Conservation (phyloP, 2,329 filamentous ascomycete species). For the Phyllosticta citriasiana region DNA sequence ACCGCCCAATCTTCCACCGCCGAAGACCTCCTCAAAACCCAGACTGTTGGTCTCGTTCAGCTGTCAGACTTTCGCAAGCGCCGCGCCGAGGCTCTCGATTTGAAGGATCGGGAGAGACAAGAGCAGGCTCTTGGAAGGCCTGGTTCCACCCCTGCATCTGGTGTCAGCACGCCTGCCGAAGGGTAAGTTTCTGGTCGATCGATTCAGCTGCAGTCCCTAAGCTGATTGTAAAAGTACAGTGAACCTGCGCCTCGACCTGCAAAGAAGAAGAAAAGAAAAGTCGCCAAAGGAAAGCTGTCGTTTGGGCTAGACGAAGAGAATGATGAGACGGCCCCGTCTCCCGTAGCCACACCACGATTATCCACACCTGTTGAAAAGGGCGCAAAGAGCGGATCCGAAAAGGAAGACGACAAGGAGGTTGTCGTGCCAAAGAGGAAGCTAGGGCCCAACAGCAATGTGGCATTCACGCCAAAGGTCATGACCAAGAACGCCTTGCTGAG, state of each 20-base stretch:
- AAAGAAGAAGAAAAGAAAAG: conserved; percentile 49
- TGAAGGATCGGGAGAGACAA: conserved; percentile 72
- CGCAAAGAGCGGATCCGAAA: conserved; percentile 21
- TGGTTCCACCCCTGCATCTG: conserved; percentile 33
- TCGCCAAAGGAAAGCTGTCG: conserved; percentile 52
- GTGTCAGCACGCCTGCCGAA: conserved; percentile 45
- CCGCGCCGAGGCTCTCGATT: conserved; percentile 85
- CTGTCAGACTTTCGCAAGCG: conserved; percentile 94
- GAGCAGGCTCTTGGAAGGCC: conserved; percentile 45
- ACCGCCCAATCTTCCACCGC: conserved; percentile 66
- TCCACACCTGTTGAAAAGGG: conserved; percentile 24
- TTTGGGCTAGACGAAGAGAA: conserved; percentile 63
- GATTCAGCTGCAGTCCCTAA: conserved; percentile 8
- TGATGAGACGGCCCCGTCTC: conserved; percentile 35
- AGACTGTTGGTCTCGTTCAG: conserved; percentile 83
- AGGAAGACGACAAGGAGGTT: conserved; percentile 19
- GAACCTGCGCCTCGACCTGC: conserved; percentile 40
- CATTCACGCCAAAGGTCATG: conserved; percentile 59
- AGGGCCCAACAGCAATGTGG: conserved; percentile 51
- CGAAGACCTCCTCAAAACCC: conserved; percentile 70
- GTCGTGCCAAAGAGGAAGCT: conserved; percentile 43
- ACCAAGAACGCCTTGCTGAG: conserved; percentile 68
- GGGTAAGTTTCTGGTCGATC: conserved; percentile 40
- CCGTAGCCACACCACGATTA: conserved; percentile 29
- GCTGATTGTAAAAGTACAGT: conserved; percentile 50